These are phyloP conservation scores for Hymenoscyphus fraxineus DNA, from an alignment of 2,329 filamentous ascomycete species.

Conservation along the genomic window DNA sequence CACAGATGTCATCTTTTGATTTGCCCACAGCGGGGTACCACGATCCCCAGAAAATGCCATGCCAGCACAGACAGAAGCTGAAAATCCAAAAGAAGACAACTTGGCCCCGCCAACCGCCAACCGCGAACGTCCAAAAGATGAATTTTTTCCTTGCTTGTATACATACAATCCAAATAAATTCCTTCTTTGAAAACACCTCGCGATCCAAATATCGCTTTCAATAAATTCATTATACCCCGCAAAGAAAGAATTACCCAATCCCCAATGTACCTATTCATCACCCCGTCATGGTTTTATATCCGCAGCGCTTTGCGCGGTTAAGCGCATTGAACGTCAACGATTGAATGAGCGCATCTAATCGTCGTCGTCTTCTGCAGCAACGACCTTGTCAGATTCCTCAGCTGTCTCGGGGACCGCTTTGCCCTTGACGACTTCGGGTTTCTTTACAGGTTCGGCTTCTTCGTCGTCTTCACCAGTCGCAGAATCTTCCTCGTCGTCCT, in stretches of 20 bases:
- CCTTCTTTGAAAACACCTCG: not conserved
- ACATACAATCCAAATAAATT: not conserved
- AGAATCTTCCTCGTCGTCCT: conserved; percentile 16
- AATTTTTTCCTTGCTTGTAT: not conserved
- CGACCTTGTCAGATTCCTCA: conserved; percentile 9
- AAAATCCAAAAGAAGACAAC: not conserved
- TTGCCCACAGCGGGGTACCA: not conserved
- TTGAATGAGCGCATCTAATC: conserved; percentile 1
- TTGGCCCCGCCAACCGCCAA: not conserved
- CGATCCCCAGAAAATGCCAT: not conserved
- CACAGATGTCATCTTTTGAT: conserved; percentile 3
- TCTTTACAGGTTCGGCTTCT: conserved; percentile 15
- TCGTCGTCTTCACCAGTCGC: conserved; percentile 14
- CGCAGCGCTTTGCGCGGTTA: not conserved
- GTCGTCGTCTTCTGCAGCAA: conserved; percentile 13
- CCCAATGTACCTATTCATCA: not conserved
- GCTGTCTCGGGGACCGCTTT: conserved; percentile 7
- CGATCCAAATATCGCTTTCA: not conserved
- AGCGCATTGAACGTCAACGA: not conserved
- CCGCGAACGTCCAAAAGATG: not conserved
- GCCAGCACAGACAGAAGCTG: not conserved
- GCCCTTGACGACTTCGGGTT: conserved; percentile 9
- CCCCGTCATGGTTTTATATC: not conserved
- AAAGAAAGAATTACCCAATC: not conserved
- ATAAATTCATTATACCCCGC: not conserved